Conservation (phyloP, 2,329 filamentous ascomycete genomes). For the Trichoderma sp. region DNA sequence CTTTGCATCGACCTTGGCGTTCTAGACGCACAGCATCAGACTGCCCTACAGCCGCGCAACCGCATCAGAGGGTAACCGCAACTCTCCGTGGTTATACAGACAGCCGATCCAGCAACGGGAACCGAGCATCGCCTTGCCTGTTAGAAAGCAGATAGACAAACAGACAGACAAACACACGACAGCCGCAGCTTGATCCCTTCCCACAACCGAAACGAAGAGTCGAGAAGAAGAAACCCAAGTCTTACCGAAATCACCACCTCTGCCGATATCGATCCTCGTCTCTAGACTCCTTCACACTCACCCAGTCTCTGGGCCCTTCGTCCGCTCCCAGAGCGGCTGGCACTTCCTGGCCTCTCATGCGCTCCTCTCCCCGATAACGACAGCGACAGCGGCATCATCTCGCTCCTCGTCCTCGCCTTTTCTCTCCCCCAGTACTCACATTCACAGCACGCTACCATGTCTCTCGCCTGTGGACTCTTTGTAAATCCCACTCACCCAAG, state of each 20-base stretch:
- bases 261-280: neutral
- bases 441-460: conserved; percentile 29
- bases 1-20: neutral
- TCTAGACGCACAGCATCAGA: neutral
- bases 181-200: conserved; percentile 1
- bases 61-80: neutral
- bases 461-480: conserved; percentile 34
- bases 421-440: neutral
- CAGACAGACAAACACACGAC: neutral
- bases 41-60: neutral
- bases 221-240: neutral
- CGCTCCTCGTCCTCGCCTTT: neutral
- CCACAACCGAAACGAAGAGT: neutral
- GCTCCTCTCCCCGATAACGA: conserved; percentile 4
- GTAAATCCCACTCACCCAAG: conserved; percentile 30
- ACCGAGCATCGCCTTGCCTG: neutral
- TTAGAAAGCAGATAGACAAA: neutral
- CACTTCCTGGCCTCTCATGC: conserved; percentile 24
- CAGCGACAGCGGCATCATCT: conserved; percentile 5
- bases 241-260: neutral
- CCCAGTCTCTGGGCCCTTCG: neutral
- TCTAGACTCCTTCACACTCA: neutral
- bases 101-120: conserved; percentile 5
- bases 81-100: neutral
- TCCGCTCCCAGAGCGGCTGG: conserved; percentile 24